A percentile compares a stretch with the other conserved stretches of the same genome.
phyloP scores from a whole-genome alignment of 805 yeast species.

The Phaffomyces thermotolerans region DNA sequence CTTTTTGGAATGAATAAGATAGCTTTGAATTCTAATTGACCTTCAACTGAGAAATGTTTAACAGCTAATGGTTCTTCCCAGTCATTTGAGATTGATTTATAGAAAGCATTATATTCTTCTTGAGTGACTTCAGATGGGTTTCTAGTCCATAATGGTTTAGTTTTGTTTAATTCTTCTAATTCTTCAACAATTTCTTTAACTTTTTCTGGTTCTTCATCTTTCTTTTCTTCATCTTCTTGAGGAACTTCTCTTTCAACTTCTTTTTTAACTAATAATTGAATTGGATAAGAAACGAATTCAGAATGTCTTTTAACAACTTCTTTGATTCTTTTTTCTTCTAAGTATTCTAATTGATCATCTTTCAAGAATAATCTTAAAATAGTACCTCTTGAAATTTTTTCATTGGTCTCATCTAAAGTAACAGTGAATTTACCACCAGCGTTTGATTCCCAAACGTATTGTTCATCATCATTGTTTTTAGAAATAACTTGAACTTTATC shows the following conservation, averaged over 20 bases:
- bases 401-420: slow-evolving; percentile 81
- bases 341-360: slow-evolving; percentile 98
- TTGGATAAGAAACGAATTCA: slow-evolving; percentile 98
- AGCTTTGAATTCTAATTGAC: slow-evolving; percentile 99
- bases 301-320: slow-evolving; percentile 99
- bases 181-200: slow-evolving; percentile 90
- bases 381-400: slow-evolving; percentile 91
- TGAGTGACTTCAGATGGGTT: slow-evolving; percentile 95
- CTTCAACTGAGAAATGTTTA: slow-evolving; percentile 99
- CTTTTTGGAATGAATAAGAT: slow-evolving; percentile 96
- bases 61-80: slow-evolving; percentile 99
- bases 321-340: slow-evolving; percentile 98
- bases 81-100: slow-evolving; percentile 98
- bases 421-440: slow-evolving; percentile 99
- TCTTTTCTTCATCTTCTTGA: slow-evolving; percentile 58
- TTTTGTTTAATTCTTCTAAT: slow-evolving; percentile 96
- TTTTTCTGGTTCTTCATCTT: slow-evolving; percentile 75
- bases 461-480: slow-evolving; percentile 98
- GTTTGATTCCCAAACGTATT: slow-evolving; percentile 99
- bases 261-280: slow-evolving; percentile 95
- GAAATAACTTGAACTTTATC: slow-evolving; percentile 98
- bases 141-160: slow-evolving; percentile 99
- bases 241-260: slow-evolving; percentile 49
- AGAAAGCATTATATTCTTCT: slow-evolving; percentile 98
- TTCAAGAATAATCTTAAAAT: slow-evolving; percentile 91